These are phyloP conservation scores for Schizochytrium sp. DNA, from an alignment of 108 stramenopile genomes.

Conservation along the genomic window DNA sequence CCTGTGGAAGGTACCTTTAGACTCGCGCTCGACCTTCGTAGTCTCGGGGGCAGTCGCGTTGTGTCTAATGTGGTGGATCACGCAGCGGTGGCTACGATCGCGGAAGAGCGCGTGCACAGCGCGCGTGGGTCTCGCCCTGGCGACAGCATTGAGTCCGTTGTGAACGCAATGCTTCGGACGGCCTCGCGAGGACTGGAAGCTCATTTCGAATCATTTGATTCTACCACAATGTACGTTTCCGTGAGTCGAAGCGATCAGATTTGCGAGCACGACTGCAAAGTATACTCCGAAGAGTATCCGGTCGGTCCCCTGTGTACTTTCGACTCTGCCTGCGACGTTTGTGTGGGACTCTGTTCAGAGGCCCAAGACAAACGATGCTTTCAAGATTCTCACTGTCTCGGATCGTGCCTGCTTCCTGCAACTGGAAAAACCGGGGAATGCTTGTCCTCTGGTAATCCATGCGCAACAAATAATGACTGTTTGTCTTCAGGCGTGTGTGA, in stretches of 20 bases:
- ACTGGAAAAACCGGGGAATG: not conserved
- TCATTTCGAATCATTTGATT: not conserved
- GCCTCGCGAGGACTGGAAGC: not conserved
- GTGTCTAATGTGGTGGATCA: not conserved
- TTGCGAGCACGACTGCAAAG: not conserved
- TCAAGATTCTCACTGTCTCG: not conserved
- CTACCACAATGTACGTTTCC: not conserved
- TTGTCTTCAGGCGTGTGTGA: not conserved
- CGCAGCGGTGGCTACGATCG: not conserved
- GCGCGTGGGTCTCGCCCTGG: not conserved
- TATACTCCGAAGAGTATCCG: not conserved
- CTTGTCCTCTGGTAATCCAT: not conserved
- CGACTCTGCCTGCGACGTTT: not conserved
- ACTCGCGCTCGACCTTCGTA: not conserved
- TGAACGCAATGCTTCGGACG: not conserved
- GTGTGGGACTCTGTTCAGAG: not conserved
- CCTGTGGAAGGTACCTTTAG: not conserved
- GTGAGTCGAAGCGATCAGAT: not conserved
- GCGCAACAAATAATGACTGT: not conserved
- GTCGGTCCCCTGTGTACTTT: not conserved
- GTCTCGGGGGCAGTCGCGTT: not conserved
- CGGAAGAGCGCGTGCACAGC: not conserved
- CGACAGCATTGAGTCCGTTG: not conserved
- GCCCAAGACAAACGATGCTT: not conserved
- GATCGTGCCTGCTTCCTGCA: too few species aligned